phyloP scores from a whole-genome alignment of 805 yeast species.

The Candida ortonii region DNA sequence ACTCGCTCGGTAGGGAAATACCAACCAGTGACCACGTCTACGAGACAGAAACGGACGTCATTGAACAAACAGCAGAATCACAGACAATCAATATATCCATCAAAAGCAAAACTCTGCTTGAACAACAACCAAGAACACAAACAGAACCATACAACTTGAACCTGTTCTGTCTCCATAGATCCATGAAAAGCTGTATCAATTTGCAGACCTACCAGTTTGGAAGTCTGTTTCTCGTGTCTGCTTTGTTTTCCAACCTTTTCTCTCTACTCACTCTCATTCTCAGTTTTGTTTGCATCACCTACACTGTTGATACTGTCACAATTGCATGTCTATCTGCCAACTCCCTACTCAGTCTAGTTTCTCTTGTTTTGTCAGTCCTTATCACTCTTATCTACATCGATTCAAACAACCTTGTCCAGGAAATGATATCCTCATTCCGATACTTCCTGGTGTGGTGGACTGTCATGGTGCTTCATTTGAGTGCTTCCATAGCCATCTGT shows the following conservation, averaged over 20 bases:
- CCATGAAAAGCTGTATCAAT: conserved; percentile 9
- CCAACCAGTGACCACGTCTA: conserved; percentile 9
- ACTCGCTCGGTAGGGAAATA: conserved; percentile 11
- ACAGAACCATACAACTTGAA: conserved; percentile 9
- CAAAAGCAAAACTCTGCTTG: conserved; percentile 10
- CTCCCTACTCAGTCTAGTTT: conserved; percentile 8
- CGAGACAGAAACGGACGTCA: conserved; percentile 13
- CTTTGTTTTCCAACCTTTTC: conserved; percentile 12
- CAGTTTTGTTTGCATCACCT: conserved; percentile 11
- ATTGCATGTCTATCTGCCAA: conserved; percentile 8
- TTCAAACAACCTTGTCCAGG: conserved; percentile 11
- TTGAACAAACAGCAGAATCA: conserved; percentile 1
- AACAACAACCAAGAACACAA: conserved; percentile 5
- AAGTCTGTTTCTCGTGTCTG: conserved; percentile 10
- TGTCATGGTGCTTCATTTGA: conserved; percentile 11
- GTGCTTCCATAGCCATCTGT: conserved; percentile 7
- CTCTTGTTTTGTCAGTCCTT: conserved; percentile 11
- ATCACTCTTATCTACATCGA: conserved; percentile 10
- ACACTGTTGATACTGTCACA: conserved; percentile 9
- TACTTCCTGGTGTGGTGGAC: conserved; percentile 18
- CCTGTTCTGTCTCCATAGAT: conserved; percentile 12
- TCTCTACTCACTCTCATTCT: conserved; percentile 13
- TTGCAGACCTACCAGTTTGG: conserved; percentile 16
- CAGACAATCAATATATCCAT: conserved; percentile 5
- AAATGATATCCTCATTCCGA: conserved; percentile 12